These are phyloP conservation scores for Diaporthe citrichinensis DNA, from an alignment of 2,329 filamentous ascomycete genomes.

Conservation along the genomic window DNA sequence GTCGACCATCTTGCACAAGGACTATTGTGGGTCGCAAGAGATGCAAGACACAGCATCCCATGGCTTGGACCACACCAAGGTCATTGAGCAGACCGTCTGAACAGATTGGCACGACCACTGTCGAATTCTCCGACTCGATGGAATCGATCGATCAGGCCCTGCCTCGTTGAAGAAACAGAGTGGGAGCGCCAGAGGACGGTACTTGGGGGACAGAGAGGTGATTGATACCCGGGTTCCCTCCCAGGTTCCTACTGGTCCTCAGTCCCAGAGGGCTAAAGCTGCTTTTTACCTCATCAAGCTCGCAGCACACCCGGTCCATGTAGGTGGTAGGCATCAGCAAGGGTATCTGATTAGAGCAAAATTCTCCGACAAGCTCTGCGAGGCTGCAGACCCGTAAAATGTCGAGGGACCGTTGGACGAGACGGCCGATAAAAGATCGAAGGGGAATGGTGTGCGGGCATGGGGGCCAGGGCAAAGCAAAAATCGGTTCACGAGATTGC, in stretches of 20 bases:
- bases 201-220: conserved; percentile 22
- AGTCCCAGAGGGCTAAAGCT: conserved; percentile 23
- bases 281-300: conserved; percentile 39
- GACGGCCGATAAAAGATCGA: conserved; percentile 54
- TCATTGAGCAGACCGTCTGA: conserved; percentile 27
- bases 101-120: conserved; percentile 22
- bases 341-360: conserved; percentile 58
- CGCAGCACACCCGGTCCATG: conserved; percentile 48
- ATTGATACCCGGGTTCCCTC: conserved; percentile 23
- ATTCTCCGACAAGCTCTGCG: conserved; percentile 60
- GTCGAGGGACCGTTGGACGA: conserved; percentile 63
- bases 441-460: conserved; percentile 57
- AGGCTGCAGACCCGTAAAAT: conserved; percentile 58
- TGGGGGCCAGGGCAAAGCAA: conserved; percentile 49
- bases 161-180: neutral
- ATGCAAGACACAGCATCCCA: conserved; percentile 39
- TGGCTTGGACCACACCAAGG: conserved; percentile 25
- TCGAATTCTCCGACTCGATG: conserved; percentile 23
- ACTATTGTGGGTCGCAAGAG: conserved; percentile 38
- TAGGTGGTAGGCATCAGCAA: conserved; percentile 52
- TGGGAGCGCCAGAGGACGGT: neutral
- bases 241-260: conserved; percentile 1
- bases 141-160: neutral
- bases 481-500: conserved; percentile 64
- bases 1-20: conserved; percentile 38